Evolutionary conservation across 2,329 filamentous ascomycete species (phyloP), one percentile per base, ranked within the genome.

Genomic region (Gaeumannomyces tritici): DNA sequence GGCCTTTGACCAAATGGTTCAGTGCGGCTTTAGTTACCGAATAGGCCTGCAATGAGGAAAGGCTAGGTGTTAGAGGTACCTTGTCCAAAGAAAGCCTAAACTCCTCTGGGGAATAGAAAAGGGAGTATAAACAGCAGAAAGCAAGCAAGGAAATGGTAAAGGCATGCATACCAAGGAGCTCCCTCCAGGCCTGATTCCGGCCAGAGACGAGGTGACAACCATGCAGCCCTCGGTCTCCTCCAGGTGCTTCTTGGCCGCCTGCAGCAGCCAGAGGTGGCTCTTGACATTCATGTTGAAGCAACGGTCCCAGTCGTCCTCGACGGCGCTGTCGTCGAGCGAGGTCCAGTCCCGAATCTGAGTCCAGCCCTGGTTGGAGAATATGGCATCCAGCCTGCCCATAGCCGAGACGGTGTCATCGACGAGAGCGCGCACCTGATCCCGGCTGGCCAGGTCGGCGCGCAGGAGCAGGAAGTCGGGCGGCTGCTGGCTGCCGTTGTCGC

Each of bases 21-120:
- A 88, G 84, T 13, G 90, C 90, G 0, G 90, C 83, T 72, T 95
- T 95, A 51, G 89, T 89, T 24, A 93, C 87, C 0, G 86, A 80
- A 69, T 95, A 95, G 4, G 90, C 84, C 87, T 82, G 47, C 29
- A 21, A 11, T 12, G 33, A 33, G 12, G 8, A 15, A 18, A 21
- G 28, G 24, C 21, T 15, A 11, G 1, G 13, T 59, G 27, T 21
- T 35, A 31, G 35, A 59, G 13, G n/a, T n/a, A n/a, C n/a, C n/a
- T n/a, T n/a, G n/a, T n/a, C n/a, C n/a, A n/a, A n/a, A n/a, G n/a
- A n/a, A n/a, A n/a, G n/a, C n/a, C n/a, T n/a, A n/a, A n/a, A n/a
- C n/a, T n/a, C n/a, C n/a, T n/a, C n/a, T n/a, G n/a, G n/a, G n/a
- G n/a, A n/a, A n/a, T n/a, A n/a, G n/a, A n/a, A n/a, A n/a, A n/a